Base-by-base conservation (phyloP, 179 eudicot species). In the Actinidia arguta region DNA sequence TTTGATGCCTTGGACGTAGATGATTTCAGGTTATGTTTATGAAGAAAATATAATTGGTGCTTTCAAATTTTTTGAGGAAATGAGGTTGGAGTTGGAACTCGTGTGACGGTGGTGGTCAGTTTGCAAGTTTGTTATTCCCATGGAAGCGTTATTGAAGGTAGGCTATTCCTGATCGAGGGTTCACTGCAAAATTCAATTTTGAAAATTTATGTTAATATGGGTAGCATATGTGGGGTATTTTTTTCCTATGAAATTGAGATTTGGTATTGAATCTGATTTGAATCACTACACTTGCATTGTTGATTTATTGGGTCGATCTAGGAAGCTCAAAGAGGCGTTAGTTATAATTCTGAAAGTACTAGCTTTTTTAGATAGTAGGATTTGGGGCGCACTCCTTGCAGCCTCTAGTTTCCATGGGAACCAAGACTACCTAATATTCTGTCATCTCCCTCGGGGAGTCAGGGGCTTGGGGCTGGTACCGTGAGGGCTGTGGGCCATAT, bases 1-100 rank as follows among this genome's bases (percentile, higher is more conserved):
- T 85, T 80, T 86, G 72, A 92, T 91, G 36, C 91, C 95, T 76
- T 92, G 95, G 95, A 92, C 95, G 16, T 84, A 90, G 4, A 78
- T 87, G 83, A 86, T 89, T 58, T 83, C 89, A 3, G 89, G 91
- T 31, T 89, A 52, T 86, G 85, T 80, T 67, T 36, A 80, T 79
- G 84, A 67, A 83, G 89, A 88, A 47, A 75, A 91, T 39, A 55
- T 13, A 13, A 16, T 10, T 25, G 61, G 52, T 51, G 89, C 90
- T 68, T 91, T 89, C 75, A n/a, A 62, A 39, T 79, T 91, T 86
- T 92, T 91, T 27, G 14, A 59, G 16, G 78, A 83, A 75, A 89
- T 92, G 94, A 78, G 86, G n/a, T n/a, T n/a, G n/a, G n/a, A n/a
- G 62, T 27, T 88, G 79, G 87, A 86, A 66, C 93, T 92, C 39